Evolutionary conservation across 768 basidiomycete species (phyloP).

Genomic region (Boletus fagicola): DNA sequence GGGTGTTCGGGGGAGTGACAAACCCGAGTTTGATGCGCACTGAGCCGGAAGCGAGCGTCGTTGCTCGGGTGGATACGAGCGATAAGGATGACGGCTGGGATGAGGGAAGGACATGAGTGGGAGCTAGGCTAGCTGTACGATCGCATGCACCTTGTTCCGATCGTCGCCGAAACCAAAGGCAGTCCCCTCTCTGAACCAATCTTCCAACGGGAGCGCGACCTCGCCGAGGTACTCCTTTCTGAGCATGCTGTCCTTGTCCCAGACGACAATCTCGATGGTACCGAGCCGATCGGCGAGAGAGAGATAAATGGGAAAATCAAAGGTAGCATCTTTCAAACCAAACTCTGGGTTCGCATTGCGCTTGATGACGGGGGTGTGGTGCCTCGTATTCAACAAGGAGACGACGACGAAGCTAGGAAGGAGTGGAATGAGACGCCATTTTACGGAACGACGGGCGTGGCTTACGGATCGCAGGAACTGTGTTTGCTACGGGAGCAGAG

Average conservation of each 20-base stretch:
- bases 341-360: constrained; percentile 69
- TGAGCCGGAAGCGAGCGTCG: constrained; percentile 48
- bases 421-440: not conserved
- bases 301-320: constrained; percentile 84
- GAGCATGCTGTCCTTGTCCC: constrained; percentile 85
- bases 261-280: constrained; percentile 80
- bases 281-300: constrained; percentile 72
- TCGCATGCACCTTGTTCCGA: constrained; percentile 60
- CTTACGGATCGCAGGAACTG: constrained; percentile 77
- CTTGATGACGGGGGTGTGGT: constrained; percentile 76
- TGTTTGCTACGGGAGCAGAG: constrained; percentile 64
- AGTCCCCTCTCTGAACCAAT: constrained; percentile 63
- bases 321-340: constrained; percentile 69
- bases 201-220: constrained; percentile 68
- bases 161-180: constrained; percentile 55
- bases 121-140: not conserved
- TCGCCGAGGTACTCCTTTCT: constrained; percentile 95
- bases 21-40: constrained; percentile 65
- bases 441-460: constrained; percentile 13
- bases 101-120: not conserved
- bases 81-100: constrained; percentile 45
- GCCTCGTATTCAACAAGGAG: constrained; percentile 53
- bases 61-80: constrained; percentile 49
- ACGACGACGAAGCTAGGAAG: constrained; percentile 64
- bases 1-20: constrained; percentile 42